Conservation (phyloP, 2,329 filamentous ascomycete genomes). For the Cladosporium halotolerans region DNA sequence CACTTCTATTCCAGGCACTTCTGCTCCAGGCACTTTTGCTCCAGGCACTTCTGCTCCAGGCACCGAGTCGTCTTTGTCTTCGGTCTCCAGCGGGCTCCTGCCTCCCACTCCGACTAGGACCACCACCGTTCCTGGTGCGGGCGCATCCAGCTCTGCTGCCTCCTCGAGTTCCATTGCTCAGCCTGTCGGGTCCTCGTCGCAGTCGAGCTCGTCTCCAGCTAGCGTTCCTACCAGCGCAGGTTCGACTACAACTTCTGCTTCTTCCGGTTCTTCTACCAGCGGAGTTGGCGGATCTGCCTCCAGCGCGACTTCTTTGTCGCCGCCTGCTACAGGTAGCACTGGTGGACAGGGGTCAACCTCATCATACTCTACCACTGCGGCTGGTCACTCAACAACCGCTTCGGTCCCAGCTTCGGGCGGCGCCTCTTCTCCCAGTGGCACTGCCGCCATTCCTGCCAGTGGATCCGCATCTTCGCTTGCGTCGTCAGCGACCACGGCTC, state of each 20-base stretch:
- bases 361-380: no score
- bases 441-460: neutral
- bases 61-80: neutral
- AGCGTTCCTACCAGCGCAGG: neutral
- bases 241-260: neutral
- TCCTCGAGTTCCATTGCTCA: neutral
- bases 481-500: neutral
- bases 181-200: neutral
- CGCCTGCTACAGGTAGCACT: no score
- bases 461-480: neutral
- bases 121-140: neutral
- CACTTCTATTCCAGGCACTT: neutral
- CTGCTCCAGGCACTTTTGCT: neutral
- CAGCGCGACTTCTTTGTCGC: neutral
- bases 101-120: slow-evolving; percentile 7
- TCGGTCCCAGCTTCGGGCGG: no score
- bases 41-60: neutral
- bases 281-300: neutral
- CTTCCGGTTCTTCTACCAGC: neutral
- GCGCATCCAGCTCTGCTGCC: neutral
- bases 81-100: slow-evolving; percentile 8
- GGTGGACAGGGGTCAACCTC: no score
- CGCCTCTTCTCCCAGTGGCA: neutral
- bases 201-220: neutral
- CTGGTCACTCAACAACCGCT: no score